These are phyloP conservation scores for Cladophialophora exuberans DNA, from an alignment of 2,329 filamentous ascomycete species.

Conservation along the genomic window DNA sequence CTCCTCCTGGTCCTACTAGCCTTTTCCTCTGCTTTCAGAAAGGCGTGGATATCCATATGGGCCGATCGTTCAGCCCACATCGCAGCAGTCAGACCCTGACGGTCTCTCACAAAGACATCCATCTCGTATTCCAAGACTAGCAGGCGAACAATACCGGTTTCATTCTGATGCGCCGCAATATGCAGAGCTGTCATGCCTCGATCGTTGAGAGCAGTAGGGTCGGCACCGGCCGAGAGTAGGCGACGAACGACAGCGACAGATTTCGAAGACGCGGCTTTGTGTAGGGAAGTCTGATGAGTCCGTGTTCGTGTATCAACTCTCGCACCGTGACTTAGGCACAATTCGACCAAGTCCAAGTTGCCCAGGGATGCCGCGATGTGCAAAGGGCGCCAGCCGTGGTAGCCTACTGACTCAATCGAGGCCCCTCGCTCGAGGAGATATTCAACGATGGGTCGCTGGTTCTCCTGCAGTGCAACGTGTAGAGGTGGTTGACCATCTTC, in stretches of 20 bases:
- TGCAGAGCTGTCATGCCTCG: conserved; percentile 47
- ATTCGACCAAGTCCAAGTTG: conserved; percentile 25
- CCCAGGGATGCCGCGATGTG: conserved; percentile 34
- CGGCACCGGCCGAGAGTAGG: conserved; percentile 44
- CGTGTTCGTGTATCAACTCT: conserved; percentile 20
- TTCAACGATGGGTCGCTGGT: conserved; percentile 18
- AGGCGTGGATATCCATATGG: conserved; percentile 25
- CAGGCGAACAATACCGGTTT: conserved; percentile 41
- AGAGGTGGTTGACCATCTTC: conserved; percentile 30
- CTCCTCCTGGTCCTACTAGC: conserved; percentile 13
- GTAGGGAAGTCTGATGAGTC: conserved; percentile 30
- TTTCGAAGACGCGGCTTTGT: conserved; percentile 30
- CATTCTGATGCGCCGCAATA: conserved; percentile 43
- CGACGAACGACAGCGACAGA: conserved; percentile 29
- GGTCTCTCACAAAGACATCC: conserved; percentile 37
- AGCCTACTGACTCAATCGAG: conserved; percentile 28
- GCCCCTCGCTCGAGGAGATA: conserved; percentile 30
- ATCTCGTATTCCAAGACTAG: conserved; percentile 41
- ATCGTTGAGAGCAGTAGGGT: conserved; percentile 37
- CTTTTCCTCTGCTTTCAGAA: conserved; percentile 24
- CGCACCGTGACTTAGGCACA: conserved; percentile 27
- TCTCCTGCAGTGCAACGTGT: conserved; percentile 29
- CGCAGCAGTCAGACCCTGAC: conserved; percentile 21
- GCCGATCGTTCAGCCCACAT: conserved; percentile 31
- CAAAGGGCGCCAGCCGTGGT: conserved; percentile 31